Base-by-base conservation (phyloP, 345 rosid species). In the Boechera retrofracta region DNA sequence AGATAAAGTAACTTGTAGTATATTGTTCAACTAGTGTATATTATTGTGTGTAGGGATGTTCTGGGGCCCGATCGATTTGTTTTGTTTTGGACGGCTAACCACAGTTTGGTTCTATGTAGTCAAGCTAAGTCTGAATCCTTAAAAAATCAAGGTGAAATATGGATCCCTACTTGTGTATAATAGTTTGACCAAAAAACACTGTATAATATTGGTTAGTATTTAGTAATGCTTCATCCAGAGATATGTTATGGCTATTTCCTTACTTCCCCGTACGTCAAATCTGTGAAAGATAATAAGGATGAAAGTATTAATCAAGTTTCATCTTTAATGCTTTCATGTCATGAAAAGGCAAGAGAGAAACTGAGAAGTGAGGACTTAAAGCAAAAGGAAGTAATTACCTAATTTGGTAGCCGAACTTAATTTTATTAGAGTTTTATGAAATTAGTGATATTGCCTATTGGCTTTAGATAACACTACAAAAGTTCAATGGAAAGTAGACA, bases 1-100 rank as follows among this genome's bases (percentile, higher is more conserved):
- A 49, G 77, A 18, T 63, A 72, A 67, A 78, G 81, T 60, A 67
- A 73, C 58, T 28, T 72, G 57, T 68, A 41, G 61, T 49, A 51
- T 59, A 39, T 74, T 68, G 73, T 51, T 67, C 61, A 47, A 57
- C 31, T 49, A 35, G 47, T 70, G 51, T 56, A 38, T 47, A 56
- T 38, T 39, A 66, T 67, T 75, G 67, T 59, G 54, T 68, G 63
- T 39, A 6, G 47, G 13, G 11, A 52, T 52, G 41, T 52, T 52
- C 33, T 53, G 75, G 42, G 52, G 18, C 8, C 57, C 10, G n/a
- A 5, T 26, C 54, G 55, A 26, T 48, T 48, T 48, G 42, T 48
- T 72, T 51, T 72, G 52, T 61, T 61, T 61, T 38, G 63, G 13
- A 47, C 5, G 47, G 12, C 52, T 72, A 38, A 49, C 39, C 29